Evolutionary conservation across 2,329 filamentous ascomycete genomes (phyloP).

Genomic region (Aphanocladium album): DNA sequence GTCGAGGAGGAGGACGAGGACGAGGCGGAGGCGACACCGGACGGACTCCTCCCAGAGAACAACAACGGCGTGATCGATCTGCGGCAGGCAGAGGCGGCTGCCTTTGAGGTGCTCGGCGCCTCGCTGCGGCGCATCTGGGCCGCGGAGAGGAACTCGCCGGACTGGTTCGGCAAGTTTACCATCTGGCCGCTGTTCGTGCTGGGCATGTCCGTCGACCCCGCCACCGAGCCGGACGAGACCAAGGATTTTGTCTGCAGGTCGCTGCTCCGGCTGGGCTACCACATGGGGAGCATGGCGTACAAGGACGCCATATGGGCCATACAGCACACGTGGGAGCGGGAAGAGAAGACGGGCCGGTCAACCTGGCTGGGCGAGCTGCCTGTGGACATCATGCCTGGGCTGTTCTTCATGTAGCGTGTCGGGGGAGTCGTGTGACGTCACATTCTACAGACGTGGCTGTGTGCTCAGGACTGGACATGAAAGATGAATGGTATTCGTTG

Average conservation of each 20-base stretch:
- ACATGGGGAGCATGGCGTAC: slow-evolving; percentile 7
- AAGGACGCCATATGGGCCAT: slow-evolving; percentile 8
- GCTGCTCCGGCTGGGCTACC: slow-evolving; percentile 2
- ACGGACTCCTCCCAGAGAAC: neutral
- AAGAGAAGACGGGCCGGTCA: neutral
- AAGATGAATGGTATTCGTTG: neutral
- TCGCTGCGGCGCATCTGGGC: slow-evolving; percentile 9
- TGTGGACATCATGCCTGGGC: slow-evolving; percentile 4
- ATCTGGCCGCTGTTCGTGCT: slow-evolving; percentile 12
- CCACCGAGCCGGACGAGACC: neutral
- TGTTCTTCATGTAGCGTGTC: slow-evolving; percentile 5
- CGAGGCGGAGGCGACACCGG: neutral
- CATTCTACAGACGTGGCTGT: too few relatives aligned
- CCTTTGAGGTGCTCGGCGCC: neutral
- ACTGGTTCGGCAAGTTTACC: slow-evolving; percentile 14
- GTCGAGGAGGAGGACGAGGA: too few relatives aligned
- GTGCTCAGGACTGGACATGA: neutral
- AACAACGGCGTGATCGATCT: neutral
- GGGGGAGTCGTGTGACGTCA: neutral
- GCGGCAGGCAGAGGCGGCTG: neutral
- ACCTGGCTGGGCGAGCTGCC: slow-evolving; percentile 2
- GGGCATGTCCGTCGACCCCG: slow-evolving; percentile 6
- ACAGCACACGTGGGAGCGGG: slow-evolving; percentile 3
- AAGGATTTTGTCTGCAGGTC: slow-evolving; percentile 7
- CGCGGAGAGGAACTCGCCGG: neutral